Evolutionary conservation across 768 basidiomycete species (phyloP).

Genomic region (Phylloporus arenicola): DNA sequence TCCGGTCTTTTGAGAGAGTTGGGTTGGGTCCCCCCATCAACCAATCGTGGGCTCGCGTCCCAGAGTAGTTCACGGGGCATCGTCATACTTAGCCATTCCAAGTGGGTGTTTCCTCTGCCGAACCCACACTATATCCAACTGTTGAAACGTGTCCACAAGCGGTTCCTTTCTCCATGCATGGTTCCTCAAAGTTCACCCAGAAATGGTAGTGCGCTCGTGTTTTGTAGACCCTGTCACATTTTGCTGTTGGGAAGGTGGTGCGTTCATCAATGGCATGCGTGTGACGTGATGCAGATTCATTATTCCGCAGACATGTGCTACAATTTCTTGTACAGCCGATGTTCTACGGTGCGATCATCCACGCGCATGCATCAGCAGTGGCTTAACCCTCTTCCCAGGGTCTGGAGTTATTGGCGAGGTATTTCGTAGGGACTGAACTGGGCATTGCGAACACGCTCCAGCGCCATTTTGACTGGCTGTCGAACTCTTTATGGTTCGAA

Average conservation of each 20-base stretch:
- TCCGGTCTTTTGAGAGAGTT: conserved; percentile 53
- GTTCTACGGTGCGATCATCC: conserved; percentile 45
- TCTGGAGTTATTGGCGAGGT: conserved; percentile 75
- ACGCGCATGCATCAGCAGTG: conserved; percentile 1
- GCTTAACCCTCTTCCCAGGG: conserved; percentile 41
- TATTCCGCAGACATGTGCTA: conserved; percentile 69
- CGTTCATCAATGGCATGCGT: conserved; percentile 18
- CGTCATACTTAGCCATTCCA: conserved; percentile 82
- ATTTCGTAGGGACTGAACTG: conserved; percentile 83
- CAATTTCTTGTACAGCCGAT: conserved; percentile 78
- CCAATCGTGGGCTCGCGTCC: conserved; percentile 7
- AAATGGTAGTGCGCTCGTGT: conserved; percentile 68
- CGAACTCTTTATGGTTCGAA: conserved; percentile 86
- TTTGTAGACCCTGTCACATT: conserved; percentile 90
- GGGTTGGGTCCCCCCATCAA: conserved; percentile 51
- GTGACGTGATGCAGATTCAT: background rate
- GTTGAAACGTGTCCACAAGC: conserved; percentile 31
- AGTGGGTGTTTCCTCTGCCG: conserved; percentile 42
- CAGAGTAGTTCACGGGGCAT: conserved; percentile 43
- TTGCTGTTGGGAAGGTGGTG: conserved; percentile 92
- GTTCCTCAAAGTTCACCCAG: conserved; percentile 75
- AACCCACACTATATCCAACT: background rate
- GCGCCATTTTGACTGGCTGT: conserved; percentile 79
- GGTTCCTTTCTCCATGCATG: conserved; percentile 85
- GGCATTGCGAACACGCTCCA: conserved; percentile 84